These are phyloP conservation scores for Rostrohypoxylon terebratum DNA, from an alignment of 495 filamentous ascomycete species.

Conservation along the genomic window DNA sequence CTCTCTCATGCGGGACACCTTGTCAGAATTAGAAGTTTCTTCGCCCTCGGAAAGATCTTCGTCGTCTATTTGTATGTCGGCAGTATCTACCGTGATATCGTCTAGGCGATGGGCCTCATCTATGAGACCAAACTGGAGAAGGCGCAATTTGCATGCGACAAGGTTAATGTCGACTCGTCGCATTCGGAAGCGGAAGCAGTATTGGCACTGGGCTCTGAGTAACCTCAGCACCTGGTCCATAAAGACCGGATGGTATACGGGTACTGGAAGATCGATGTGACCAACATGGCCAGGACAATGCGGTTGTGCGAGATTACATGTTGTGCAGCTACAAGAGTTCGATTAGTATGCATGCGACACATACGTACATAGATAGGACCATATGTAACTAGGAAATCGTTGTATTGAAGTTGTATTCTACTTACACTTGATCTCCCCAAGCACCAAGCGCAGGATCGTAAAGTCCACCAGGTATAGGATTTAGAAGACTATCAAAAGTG, in stretches of 20 bases:
- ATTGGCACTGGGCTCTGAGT: slow-evolving; percentile 86
- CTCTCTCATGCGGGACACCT: slow-evolving; percentile 72
- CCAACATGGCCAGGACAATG: slow-evolving; percentile 93
- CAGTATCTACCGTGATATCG: slow-evolving; percentile 56
- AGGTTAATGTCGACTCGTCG: slow-evolving; percentile 76
- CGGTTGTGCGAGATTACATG: slow-evolving; percentile 81
- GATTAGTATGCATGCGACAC: slow-evolving; percentile 35
- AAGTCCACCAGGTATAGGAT: slow-evolving; percentile 86
- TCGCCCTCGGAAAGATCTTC: slow-evolving; percentile 47
- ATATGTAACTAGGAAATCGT: not conserved
- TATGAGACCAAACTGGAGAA: slow-evolving; percentile 87
- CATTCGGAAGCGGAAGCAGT: slow-evolving; percentile 86
- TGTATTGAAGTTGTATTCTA: slow-evolving; percentile 20
- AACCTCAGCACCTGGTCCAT: slow-evolving; percentile 89
- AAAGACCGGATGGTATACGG: slow-evolving; percentile 92
- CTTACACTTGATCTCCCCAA: slow-evolving; percentile 83
- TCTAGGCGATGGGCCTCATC: slow-evolving; percentile 76
- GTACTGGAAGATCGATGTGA: slow-evolving; percentile 93
- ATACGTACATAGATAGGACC: not conserved
- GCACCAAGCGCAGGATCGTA: slow-evolving; percentile 96
- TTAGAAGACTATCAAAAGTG: slow-evolving; percentile 89
- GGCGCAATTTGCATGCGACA: slow-evolving; percentile 84
- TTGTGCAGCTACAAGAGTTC: slow-evolving; percentile 76
- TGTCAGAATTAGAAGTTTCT: slow-evolving; percentile 46
- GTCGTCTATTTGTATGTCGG: slow-evolving; percentile 44